Conservation (phyloP, 192 early-diverging fungal genomes). For the Chytriomyces sp. region DNA sequence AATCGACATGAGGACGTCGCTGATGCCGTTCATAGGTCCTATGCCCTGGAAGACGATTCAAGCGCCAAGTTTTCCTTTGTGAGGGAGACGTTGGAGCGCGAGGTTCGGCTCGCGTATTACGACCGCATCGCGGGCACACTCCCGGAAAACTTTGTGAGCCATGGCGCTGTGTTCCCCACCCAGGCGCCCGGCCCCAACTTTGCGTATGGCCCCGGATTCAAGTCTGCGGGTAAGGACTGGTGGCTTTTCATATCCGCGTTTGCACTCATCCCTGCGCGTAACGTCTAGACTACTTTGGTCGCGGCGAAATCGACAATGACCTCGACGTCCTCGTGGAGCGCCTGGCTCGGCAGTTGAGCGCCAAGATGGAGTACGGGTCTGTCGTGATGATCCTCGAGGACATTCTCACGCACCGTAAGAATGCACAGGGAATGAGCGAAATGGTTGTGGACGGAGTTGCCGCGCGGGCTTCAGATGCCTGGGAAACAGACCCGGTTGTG, state of each 20-base stretch:
- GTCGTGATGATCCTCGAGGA: slow-evolving; percentile 28
- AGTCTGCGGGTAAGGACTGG: not conserved
- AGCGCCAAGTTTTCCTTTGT: slow-evolving; percentile 72
- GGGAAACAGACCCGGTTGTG: slow-evolving; percentile 39
- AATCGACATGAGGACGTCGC: not conserved
- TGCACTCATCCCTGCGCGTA: not conserved
- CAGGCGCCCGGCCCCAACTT: slow-evolving; percentile 65
- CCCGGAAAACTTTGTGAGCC: slow-evolving; percentile 60
- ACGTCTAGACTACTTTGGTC: not conserved
- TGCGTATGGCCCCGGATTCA: slow-evolving; percentile 31
- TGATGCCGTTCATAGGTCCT: slow-evolving; percentile 46
- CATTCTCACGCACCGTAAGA: slow-evolving; percentile 24
- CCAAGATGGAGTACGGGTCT: slow-evolving; percentile 22
- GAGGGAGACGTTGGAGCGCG: slow-evolving; percentile 83
- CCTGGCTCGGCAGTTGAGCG: slow-evolving; percentile 19
- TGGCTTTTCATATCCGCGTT: not conserved
- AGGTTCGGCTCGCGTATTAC: slow-evolving; percentile 84
- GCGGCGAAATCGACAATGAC: slow-evolving; percentile 24
- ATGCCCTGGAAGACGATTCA: slow-evolving; percentile 50
- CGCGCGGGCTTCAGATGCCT: not conserved
- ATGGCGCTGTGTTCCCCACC: slow-evolving; percentile 58
- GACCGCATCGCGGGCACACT: slow-evolving; percentile 81
- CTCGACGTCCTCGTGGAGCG: slow-evolving; percentile 25
- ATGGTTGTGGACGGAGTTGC: slow-evolving; percentile 19
- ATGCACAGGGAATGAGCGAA: not conserved